A percentile compares a stretch with the other conserved stretches of the same genome.
Evolutionary conservation across 768 basidiomycete species (phyloP).

Genomic region (Coprinellus micaceus): DNA sequence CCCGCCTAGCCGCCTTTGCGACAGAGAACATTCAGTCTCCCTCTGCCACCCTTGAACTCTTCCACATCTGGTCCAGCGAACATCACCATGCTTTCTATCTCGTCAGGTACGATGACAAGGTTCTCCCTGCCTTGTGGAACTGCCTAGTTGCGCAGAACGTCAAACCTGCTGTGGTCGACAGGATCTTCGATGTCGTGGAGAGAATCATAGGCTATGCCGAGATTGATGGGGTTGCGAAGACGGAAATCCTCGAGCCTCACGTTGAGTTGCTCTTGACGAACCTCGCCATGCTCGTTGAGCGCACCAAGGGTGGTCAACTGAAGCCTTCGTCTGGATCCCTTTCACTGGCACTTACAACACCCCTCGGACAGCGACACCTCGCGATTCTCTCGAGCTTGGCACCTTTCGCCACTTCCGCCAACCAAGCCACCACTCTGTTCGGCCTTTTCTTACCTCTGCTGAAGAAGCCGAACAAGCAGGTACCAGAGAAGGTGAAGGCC

Average conservation of each 20-base stretch:
- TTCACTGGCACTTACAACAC: conserved; percentile 42
- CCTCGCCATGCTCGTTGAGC: conserved; percentile 65
- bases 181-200: conserved; percentile 84
- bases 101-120: conserved; percentile 60
- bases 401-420: conserved; percentile 61
- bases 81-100: conserved; percentile 59
- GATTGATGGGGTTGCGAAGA: conserved; percentile 46
- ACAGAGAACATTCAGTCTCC: conserved; percentile 90
- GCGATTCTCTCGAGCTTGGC: conserved; percentile 76
- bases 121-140: conserved; percentile 75
- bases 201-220: conserved; percentile 55
- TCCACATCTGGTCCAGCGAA: conserved; percentile 69
- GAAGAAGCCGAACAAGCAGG: conserved; percentile 66
- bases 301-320: conserved; percentile 36
- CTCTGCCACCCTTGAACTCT: conserved; percentile 82
- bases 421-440: conserved; percentile 72
- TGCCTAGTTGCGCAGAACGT: conserved; percentile 82
- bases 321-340: not conserved
- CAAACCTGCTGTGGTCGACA: conserved; percentile 77
- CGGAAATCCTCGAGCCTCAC: conserved; percentile 62
- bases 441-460: conserved; percentile 75
- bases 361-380: conserved; percentile 79
- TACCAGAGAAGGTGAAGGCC: conserved; percentile 84
- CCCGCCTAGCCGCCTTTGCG: conserved; percentile 71
- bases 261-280: conserved; percentile 68